Evolutionary conservation across 164 flowering plant genomes (phyloP), one percentile per base, ranked within the genome.

Genomic region (Vitis amurensis): DNA sequence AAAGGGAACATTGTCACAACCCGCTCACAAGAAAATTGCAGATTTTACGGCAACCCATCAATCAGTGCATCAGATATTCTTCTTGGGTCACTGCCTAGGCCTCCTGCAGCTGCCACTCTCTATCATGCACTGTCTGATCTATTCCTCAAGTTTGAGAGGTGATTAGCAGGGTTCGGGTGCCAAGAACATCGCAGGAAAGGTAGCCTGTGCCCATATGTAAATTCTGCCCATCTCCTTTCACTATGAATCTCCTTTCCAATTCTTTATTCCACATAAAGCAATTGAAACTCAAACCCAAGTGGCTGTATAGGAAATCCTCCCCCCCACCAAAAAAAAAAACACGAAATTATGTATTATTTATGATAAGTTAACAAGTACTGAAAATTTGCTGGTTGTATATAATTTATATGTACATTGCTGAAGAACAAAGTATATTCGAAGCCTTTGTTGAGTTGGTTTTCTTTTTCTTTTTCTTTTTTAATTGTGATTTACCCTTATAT

Each of bases 21-120:
- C 10, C 87, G 98, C 9, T 61, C 82, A 7, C 61, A 72, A 15
- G 98, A 88, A 76, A 96, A 93, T 71, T 87, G 87, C 15, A 73
- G 93, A 69, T 96, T 96, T 68, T 96, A 93, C 57, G 98, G 99
- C 59, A 91, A 81, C 71, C 85, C 87, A 19, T 88, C 97, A n/a
- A 69, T 93, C 59, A 80, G 68, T 73, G 87, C 98, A 61, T 75
- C 89, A 8, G 93, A 93, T 50, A 88, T 96, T 76, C 95, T 96
- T 70, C 91, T 91, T 37, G 97, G 97, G 14, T 78, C 90, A 57
- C 75, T 96, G 72, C 97, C 97, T 4, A 77, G 79, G 55, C 97
- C 99, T 0, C 97, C 97, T 71, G 98, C 98, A 11, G 97, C 97
- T 55, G 80, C 89, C 59, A 77, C 76, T 61, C 93, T 94, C 51